Conservation (phyloP, 2,329 filamentous ascomycete genomes). For the Sporothrix schenckii region DNA sequence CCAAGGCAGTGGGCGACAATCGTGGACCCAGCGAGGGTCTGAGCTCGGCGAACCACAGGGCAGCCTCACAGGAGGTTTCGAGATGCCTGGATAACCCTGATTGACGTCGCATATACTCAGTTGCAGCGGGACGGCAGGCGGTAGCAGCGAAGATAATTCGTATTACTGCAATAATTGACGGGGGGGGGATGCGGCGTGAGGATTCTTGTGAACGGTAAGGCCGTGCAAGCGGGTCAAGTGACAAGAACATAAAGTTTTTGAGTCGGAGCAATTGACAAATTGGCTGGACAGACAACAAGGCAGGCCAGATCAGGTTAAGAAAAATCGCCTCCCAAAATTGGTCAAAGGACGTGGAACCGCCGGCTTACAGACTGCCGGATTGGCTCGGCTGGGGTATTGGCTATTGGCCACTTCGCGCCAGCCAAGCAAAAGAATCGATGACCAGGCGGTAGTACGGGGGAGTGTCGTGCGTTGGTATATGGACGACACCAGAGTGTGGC, state of each 20-base stretch:
- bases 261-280: constrained; percentile 10
- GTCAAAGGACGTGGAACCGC: constrained; percentile 27
- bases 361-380: constrained; percentile 24
- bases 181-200: not conserved
- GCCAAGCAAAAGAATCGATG: not conserved
- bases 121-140: constrained; percentile 35
- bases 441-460: not conserved
- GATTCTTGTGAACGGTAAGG: not conserved
- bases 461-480: not conserved
- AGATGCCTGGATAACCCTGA: constrained; percentile 51
- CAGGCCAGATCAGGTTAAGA: not conserved
- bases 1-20: constrained; percentile 30
- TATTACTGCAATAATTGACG: not conserved
- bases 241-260: not conserved
- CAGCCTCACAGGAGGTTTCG: constrained; percentile 45
- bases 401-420: constrained; percentile 23
- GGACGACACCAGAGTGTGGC: not conserved
- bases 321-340: not conserved
- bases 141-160: constrained; percentile 19
- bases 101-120: constrained; percentile 51
- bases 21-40: constrained; percentile 39
- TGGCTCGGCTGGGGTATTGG: constrained; percentile 24
- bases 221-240: not conserved
- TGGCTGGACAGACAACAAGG: not conserved
- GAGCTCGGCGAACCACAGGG: constrained; percentile 42